A percentile compares a stretch with the other conserved stretches of the same genome.
These are phyloP conservation scores for Phyllosticta ampelicida DNA, from an alignment of 2,329 filamentous ascomycete genomes.

Conservation along the genomic window DNA sequence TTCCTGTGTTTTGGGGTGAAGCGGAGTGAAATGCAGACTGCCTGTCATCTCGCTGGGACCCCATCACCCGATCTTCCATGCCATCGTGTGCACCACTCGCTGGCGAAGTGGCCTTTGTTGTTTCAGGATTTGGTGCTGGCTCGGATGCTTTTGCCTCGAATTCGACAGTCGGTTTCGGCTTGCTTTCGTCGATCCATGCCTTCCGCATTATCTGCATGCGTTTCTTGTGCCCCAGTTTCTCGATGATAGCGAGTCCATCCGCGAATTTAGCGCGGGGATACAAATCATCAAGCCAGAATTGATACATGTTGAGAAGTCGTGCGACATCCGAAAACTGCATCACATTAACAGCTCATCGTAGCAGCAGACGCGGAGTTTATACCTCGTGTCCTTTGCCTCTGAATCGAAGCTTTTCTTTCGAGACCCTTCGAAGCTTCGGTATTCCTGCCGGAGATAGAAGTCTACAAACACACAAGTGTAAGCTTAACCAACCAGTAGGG, in stretches of 20 bases:
- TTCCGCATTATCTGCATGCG: slow-evolving; percentile 61
- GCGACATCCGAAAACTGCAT: slow-evolving; percentile 70
- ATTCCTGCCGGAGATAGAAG: slow-evolving; percentile 78
- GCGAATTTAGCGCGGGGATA: slow-evolving; percentile 91
- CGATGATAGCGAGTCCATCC: slow-evolving; percentile 80
- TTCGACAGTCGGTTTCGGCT: slow-evolving; percentile 32
- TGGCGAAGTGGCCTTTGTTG: slow-evolving; percentile 11
- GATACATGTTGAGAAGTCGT: slow-evolving; percentile 78
- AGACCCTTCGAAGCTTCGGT: slow-evolving; percentile 63
- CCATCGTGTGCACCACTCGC: slow-evolving; percentile 4
- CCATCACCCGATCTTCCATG: slow-evolving; percentile 11
- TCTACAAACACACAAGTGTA: slow-evolving; percentile 33
- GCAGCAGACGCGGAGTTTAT: slow-evolving; percentile 11
- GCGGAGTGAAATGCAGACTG: neutral
- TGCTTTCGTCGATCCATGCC: slow-evolving; percentile 74
- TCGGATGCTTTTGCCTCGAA: neutral
- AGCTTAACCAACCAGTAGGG: neutral
- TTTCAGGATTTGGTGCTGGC: slow-evolving; percentile 9
- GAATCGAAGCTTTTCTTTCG: slow-evolving; percentile 60
- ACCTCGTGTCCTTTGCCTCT: slow-evolving; percentile 94
- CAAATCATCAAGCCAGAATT: slow-evolving; percentile 91
- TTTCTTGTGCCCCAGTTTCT: slow-evolving; percentile 84
- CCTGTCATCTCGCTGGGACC: neutral
- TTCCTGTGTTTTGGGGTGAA: slow-evolving; percentile 3
- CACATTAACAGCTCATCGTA: slow-evolving; percentile 6